Evolutionary conservation across 805 yeast genomes (phyloP).

Genomic region (Lipomyces anomalus): DNA sequence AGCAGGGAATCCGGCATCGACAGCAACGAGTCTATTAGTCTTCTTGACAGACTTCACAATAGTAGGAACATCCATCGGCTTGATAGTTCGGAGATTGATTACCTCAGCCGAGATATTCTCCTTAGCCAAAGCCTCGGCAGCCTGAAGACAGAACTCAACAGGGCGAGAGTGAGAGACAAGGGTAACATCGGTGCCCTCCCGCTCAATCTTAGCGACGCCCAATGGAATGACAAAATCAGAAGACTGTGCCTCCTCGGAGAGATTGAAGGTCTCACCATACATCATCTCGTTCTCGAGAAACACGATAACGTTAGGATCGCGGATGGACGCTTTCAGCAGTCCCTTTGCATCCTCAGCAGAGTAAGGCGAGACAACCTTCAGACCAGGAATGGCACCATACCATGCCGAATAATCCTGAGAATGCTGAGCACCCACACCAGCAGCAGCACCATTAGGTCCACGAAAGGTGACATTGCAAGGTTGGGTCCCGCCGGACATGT

Average conservation of each 20-base stretch:
- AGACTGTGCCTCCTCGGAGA: slow-evolving; percentile 81
- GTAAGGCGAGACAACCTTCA: slow-evolving; percentile 93
- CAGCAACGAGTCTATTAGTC: slow-evolving; percentile 93
- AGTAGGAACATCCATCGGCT: slow-evolving; percentile 88
- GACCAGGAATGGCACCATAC: slow-evolving; percentile 98
- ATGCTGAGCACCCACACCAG: slow-evolving; percentile 99
- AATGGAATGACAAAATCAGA: slow-evolving; percentile 89
- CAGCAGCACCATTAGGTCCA: slow-evolving; percentile 99
- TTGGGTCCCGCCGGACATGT: slow-evolving; percentile 99
- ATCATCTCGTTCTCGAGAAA: slow-evolving; percentile 93
- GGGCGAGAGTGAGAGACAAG: slow-evolving; percentile 89
- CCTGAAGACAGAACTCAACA: slow-evolving; percentile 76
- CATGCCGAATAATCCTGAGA: slow-evolving; percentile 96
- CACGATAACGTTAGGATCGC: slow-evolving; percentile 98
- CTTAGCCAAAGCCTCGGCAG: slow-evolving; percentile 81
- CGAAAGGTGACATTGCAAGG: slow-evolving; percentile 96
- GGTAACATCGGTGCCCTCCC: slow-evolving; percentile 85
- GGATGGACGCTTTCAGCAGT: slow-evolving; percentile 87
- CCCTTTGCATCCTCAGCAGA: slow-evolving; percentile 96
- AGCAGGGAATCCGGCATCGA: slow-evolving; percentile 96
- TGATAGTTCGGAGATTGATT: slow-evolving; percentile 89
- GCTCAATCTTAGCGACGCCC: slow-evolving; percentile 93
- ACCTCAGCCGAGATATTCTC: slow-evolving; percentile 88
- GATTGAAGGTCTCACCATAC: slow-evolving; percentile 86
- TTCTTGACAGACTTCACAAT: slow-evolving; percentile 85